Evolutionary conservation across 371 early-diverging fungal species (phyloP).

Genomic region (Sporodiniella umbellata): DNA sequence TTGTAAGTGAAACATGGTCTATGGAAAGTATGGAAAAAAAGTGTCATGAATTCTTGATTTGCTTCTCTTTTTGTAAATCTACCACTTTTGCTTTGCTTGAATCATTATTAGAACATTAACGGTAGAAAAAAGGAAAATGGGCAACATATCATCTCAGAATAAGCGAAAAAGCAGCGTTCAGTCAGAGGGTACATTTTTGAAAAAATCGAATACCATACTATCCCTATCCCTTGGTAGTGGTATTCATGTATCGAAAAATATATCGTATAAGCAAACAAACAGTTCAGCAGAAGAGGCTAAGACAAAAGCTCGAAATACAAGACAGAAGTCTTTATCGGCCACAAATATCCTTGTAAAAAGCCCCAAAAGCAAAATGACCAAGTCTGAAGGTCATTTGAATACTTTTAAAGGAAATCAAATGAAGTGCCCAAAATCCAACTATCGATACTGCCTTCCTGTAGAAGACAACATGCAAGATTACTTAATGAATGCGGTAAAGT

Average conservation of each 20-base stretch:
- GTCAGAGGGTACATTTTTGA: background rate
- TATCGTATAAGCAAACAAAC: background rate
- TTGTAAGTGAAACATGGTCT: background rate
- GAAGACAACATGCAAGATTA: slow-evolving; percentile 39
- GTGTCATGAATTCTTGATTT: background rate
- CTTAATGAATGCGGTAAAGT: slow-evolving; percentile 29
- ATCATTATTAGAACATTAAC: too few species aligned
- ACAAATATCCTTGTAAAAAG: background rate
- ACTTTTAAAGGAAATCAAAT: background rate
- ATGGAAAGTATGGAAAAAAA: background rate
- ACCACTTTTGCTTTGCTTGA: too few species aligned
- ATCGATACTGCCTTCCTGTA: slow-evolving; percentile 22
- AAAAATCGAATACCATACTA: background rate
- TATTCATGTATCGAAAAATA: background rate
- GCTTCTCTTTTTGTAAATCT: background rate
- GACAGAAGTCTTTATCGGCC: background rate
- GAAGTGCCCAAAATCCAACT: slow-evolving; percentile 10
- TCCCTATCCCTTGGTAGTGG: too few species aligned
- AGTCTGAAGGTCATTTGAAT: background rate
- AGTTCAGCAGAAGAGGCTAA: background rate
- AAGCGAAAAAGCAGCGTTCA: background rate
- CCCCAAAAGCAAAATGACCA: background rate
- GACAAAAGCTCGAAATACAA: background rate
- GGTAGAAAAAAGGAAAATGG: too few species aligned
- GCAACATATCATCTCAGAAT: background rate